These are phyloP conservation scores for Pichia sp. DNA, from an alignment of 1,139 yeast species.

Conservation along the genomic window DNA sequence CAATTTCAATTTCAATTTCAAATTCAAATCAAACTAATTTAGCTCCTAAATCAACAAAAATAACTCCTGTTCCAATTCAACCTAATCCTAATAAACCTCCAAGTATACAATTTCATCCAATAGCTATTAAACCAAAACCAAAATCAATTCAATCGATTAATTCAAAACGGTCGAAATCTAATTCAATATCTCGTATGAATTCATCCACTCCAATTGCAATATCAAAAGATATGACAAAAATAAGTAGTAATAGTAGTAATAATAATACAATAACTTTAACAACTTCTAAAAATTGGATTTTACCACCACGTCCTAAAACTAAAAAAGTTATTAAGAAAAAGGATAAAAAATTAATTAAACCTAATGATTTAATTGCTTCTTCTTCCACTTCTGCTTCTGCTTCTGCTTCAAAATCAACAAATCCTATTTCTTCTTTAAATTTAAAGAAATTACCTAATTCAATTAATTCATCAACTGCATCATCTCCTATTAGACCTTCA, in stretches of 20 bases:
- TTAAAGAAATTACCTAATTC: neutral
- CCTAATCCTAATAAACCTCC: constrained; percentile 11
- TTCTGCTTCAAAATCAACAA: neutral
- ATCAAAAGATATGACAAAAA: constrained; percentile 16
- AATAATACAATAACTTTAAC: constrained; percentile 23
- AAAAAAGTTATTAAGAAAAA: constrained; percentile 37
- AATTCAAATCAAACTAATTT: too few relatives aligned
- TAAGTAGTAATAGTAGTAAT: neutral
- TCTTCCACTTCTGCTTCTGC: neutral
- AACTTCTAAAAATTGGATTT: constrained; percentile 55
- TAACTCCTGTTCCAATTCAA: constrained; percentile 47
- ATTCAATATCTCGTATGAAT: constrained; percentile 4
- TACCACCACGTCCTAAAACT: constrained; percentile 61
- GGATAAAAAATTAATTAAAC: constrained; percentile 10
- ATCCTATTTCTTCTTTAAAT: neutral
- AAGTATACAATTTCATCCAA: constrained; percentile 22
- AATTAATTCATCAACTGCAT: neutral
- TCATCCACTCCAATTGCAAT: constrained; percentile 10
- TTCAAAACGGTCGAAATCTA: constrained; percentile 13
- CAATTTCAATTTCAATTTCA: too few relatives aligned
- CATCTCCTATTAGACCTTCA: neutral
- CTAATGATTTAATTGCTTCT: neutral
- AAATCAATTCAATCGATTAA: constrained; percentile 19
- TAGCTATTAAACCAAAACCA: constrained; percentile 29
- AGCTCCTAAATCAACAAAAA: neutral